Evolutionary conservation across 2,329 filamentous ascomycete genomes (phyloP).

Genomic region (Bipolaris bicolor): DNA sequence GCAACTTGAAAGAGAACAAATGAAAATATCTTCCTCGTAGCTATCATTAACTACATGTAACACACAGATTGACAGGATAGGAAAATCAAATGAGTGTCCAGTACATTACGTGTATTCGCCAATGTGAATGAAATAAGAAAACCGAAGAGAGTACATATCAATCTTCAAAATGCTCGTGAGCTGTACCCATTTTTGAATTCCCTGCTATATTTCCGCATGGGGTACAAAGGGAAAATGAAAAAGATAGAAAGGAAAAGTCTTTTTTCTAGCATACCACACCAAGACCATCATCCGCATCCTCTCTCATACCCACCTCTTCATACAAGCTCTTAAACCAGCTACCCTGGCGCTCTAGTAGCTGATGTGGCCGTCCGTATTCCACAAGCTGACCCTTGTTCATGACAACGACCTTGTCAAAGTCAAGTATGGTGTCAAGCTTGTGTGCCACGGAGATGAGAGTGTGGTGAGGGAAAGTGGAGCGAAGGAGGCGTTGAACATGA

Average conservation of each 20-base stretch:
- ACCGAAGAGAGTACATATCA: neutral
- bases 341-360: slow-evolving; percentile 35
- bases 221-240: neutral
- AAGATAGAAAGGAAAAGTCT: no score
- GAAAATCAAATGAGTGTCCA: no score
- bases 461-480: slow-evolving; percentile 59
- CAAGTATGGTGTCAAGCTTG: slow-evolving; percentile 62
- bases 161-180: neutral
- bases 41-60: no score
- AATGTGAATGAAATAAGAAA: neutral
- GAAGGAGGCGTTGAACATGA: slow-evolving; percentile 63
- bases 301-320: slow-evolving; percentile 24
- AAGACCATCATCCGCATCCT: slow-evolving; percentile 1
- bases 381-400: slow-evolving; percentile 58
- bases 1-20: no score
- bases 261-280: neutral
- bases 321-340: slow-evolving; percentile 44
- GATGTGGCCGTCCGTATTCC: slow-evolving; percentile 49
- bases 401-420: slow-evolving; percentile 60
- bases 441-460: slow-evolving; percentile 67
- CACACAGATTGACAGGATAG: no score
- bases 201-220: neutral
- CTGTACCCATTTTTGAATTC: neutral
- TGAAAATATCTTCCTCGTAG: no score
- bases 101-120: neutral